Evolutionary conservation across 768 basidiomycete genomes (phyloP), one percentile per base, ranked within the genome.

Genomic region (Vararia minispora): DNA sequence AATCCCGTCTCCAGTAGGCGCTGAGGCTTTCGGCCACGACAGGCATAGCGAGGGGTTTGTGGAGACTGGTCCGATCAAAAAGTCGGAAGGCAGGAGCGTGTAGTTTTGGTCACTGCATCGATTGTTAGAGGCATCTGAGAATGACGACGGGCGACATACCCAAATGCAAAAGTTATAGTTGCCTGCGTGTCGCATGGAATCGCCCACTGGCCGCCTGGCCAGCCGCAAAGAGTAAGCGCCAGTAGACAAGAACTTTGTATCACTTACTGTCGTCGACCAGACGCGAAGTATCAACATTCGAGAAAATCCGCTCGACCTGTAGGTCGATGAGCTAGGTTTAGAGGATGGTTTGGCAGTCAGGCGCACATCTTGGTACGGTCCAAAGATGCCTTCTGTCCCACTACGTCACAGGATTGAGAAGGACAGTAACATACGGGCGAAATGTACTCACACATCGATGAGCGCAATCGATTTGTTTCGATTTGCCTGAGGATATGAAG

Each of bases 351-450:
- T 28, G 23, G 17, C 24, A 4, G n/a, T 20, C 17, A 21, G 5
- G 50, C 73, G 34, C 49, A 84, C 84, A 55, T 86, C 84, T 56
- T 76, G 74, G 50, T 72, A 78, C n/a, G 84, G 79, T 3, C 84
- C 84, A 48, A 74, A 82, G 22, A 88, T 65, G 3, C 83, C 84
- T 25, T 70, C 49, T 4, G 80, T 68, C 20, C 84, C 84, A 28
- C 84, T 87, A 21, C 12, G 25, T 21, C 14, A 32, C 12, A 31
- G 39, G 30, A 30, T 17, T 14, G n/a, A 45, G 21, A 33, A 8
- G 14, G 17, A 18, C n/a, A 20, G 33, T 27, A 45, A 9, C 25
- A 35, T 10, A 29, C 38, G 6, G 6, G 28, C 37, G 28, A 27
- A 20, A 2, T 32, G n/a, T 33, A 64, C 77, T 43, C 43, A 86